A percentile compares a stretch with the other conserved stretches of the same genome.
These are phyloP conservation scores for Brettanomyces naardenensis DNA, from an alignment of 805 yeast species.

Conservation along the genomic window DNA sequence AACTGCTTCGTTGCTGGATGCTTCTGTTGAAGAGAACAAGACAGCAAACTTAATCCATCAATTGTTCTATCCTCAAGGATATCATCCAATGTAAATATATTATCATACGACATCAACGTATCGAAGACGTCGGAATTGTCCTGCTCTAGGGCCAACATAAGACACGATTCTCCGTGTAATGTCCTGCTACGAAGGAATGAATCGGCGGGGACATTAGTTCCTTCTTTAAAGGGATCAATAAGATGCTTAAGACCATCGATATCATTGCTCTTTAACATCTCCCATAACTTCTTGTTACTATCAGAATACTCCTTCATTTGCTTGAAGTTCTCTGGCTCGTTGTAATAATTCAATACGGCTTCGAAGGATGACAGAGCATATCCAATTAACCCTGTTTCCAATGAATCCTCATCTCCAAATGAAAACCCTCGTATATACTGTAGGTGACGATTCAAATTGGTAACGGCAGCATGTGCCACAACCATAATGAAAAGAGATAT, in stretches of 20 bases:
- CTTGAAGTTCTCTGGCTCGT: slow-evolving; percentile 27
- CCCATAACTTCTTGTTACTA: slow-evolving; percentile 48
- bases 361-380: slow-evolving; percentile 80
- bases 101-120: slow-evolving; percentile 35
- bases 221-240: slow-evolving; percentile 9
- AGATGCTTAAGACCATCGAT: slow-evolving; percentile 9
- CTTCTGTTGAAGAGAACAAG: slow-evolving; percentile 53
- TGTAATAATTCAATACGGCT: slow-evolving; percentile 67
- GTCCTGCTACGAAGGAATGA: slow-evolving; percentile 30
- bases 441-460: slow-evolving; percentile 54
- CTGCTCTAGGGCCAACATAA: slow-evolving; percentile 53
- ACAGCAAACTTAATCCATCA: slow-evolving; percentile 47
- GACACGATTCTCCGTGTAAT: slow-evolving; percentile 62
- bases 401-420: slow-evolving; percentile 26
- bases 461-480: slow-evolving; percentile 52
- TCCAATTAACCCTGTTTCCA: slow-evolving; percentile 54
- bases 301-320: slow-evolving; percentile 34
- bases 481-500: slow-evolving; percentile 68
- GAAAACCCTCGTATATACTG: slow-evolving; percentile 59
- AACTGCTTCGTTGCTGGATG: slow-evolving; percentile 29
- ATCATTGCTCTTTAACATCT: slow-evolving; percentile 12
- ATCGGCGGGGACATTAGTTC: slow-evolving; percentile 10
- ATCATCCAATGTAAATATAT: slow-evolving; percentile 56
- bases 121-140: slow-evolving; percentile 37
- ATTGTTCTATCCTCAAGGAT: slow-evolving; percentile 55